Conservation (phyloP, 2,329 filamentous ascomycete genomes). For the Whalleya microplaca region DNA sequence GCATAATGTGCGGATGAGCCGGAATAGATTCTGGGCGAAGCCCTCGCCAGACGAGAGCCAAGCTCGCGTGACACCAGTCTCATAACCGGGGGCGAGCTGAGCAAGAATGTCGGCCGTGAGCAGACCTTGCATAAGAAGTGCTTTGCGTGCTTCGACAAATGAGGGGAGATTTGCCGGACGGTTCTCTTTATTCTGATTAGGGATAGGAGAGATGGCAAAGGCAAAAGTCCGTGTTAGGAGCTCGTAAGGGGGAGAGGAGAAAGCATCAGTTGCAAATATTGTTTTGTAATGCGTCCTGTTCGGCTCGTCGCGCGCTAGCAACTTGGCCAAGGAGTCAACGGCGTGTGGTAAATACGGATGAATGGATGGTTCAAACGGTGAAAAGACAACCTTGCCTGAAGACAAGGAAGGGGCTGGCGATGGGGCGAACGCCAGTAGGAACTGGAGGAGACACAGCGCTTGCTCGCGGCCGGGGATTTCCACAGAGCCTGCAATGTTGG, state of each 20-base stretch:
- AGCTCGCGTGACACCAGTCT: conserved; percentile 70
- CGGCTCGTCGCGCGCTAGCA: conserved; percentile 90
- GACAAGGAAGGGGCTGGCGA: conserved; percentile 66
- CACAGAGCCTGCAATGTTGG: conserved; percentile 81
- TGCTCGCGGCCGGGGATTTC: conserved; percentile 86
- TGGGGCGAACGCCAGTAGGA: conserved; percentile 88
- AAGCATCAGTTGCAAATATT: conserved; percentile 76
- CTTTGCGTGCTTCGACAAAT: conserved; percentile 81
- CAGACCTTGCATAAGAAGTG: conserved; percentile 89
- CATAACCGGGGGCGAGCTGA: conserved; percentile 71
- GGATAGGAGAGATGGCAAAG: conserved; percentile 82
- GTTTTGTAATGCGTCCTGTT: conserved; percentile 84
- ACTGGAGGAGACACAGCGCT: conserved; percentile 82
- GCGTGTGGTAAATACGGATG: conserved; percentile 90
- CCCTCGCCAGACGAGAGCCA: conserved; percentile 87
- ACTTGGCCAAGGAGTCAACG: conserved; percentile 86
- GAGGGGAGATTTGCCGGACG: conserved; percentile 64
- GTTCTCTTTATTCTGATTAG: conserved; percentile 61
- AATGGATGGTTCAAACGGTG: conserved; percentile 76
- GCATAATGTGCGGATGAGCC: conserved; percentile 74
- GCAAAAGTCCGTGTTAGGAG: conserved; percentile 86
- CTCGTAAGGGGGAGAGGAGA: conserved; percentile 69
- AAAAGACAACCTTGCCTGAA: conserved; percentile 70
- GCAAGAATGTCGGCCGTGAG: conserved; percentile 88
- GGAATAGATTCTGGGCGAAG: conserved; percentile 79